These are phyloP conservation scores for Nemania sp. DNA, from an alignment of 2,329 filamentous ascomycete genomes.

Conservation along the genomic window DNA sequence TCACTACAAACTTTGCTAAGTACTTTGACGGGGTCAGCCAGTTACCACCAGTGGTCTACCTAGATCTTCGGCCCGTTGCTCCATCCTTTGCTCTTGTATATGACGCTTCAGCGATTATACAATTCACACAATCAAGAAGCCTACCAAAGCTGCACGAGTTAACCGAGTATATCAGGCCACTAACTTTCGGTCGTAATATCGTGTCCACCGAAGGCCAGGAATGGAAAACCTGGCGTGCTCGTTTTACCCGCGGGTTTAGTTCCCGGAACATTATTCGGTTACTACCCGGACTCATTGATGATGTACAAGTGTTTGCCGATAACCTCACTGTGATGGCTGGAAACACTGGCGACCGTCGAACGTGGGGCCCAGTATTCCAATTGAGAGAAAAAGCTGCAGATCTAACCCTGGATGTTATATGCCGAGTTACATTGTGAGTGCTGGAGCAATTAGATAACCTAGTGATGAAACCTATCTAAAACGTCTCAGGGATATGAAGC, in stretches of 20 bases:
- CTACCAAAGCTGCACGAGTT: conserved; percentile 37
- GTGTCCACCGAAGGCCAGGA: conserved; percentile 49
- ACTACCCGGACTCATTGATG: conserved; percentile 53
- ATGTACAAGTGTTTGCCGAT: conserved; percentile 51
- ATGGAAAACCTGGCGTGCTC: conserved; percentile 47
- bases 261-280: conserved; percentile 49
- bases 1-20: conserved; percentile 33
- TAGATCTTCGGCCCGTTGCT: conserved; percentile 45
- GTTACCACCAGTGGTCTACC: conserved; percentile 43
- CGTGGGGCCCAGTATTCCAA: conserved; percentile 48
- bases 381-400: conserved; percentile 52
- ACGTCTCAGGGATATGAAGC: no score
- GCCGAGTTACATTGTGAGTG: conserved; percentile 49
- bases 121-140: conserved; percentile 38
- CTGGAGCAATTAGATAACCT: neutral
- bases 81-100: conserved; percentile 33
- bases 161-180: conserved; percentile 39
- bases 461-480: no score
- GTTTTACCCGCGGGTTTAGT: conserved; percentile 54
- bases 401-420: conserved; percentile 56
- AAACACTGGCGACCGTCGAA: conserved; percentile 43
- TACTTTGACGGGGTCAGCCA: conserved; percentile 39
- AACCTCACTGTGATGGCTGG: conserved; percentile 37
- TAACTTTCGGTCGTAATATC: conserved; percentile 50
- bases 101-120: conserved; percentile 34